Percentiles rank a stretch among this genome's conserved stretches.
phyloP scores from a whole-genome alignment of 2,329 filamentous ascomycete species.

The Aspergillus fijiensis region DNA sequence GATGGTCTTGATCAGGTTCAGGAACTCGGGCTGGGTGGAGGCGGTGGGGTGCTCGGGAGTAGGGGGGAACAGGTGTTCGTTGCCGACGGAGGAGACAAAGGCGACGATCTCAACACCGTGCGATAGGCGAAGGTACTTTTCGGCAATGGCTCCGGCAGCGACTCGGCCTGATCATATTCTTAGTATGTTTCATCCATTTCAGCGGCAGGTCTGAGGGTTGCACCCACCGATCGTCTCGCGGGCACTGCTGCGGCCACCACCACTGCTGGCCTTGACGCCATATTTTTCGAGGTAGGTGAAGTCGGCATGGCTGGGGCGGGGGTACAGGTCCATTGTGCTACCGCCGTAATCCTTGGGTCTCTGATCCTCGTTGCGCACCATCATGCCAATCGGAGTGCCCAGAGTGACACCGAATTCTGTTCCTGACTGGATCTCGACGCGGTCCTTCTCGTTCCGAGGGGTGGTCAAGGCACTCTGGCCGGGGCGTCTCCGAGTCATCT shows the following conservation, averaged over 20 bases:
- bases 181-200: not conserved
- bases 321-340: slow-evolving; percentile 87
- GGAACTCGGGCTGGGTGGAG: slow-evolving; percentile 75
- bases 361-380: slow-evolving; percentile 90
- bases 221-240: slow-evolving; percentile 80
- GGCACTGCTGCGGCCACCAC: slow-evolving; percentile 87
- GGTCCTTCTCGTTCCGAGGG: slow-evolving; percentile 87
- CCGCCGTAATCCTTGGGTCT: slow-evolving; percentile 87
- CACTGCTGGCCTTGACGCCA: slow-evolving; percentile 85
- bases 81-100: slow-evolving; percentile 83
- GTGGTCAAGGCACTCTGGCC: slow-evolving; percentile 90
- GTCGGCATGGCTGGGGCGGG: slow-evolving; percentile 88
- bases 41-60: slow-evolving; percentile 66
- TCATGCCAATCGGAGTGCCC: slow-evolving; percentile 84
- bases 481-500: slow-evolving; percentile 85
- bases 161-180: slow-evolving; percentile 59
- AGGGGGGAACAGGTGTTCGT: slow-evolving; percentile 72
- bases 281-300: slow-evolving; percentile 98
- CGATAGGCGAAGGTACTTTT: slow-evolving; percentile 81
- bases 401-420: slow-evolving; percentile 87
- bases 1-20: slow-evolving; percentile 69
- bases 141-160: slow-evolving; percentile 85
- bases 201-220: not conserved
- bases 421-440: slow-evolving; percentile 87
- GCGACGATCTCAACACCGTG: slow-evolving; percentile 89